phyloP scores from a whole-genome alignment of 2,329 filamentous ascomycete genomes.

The Cucurbitaria berberidis region DNA sequence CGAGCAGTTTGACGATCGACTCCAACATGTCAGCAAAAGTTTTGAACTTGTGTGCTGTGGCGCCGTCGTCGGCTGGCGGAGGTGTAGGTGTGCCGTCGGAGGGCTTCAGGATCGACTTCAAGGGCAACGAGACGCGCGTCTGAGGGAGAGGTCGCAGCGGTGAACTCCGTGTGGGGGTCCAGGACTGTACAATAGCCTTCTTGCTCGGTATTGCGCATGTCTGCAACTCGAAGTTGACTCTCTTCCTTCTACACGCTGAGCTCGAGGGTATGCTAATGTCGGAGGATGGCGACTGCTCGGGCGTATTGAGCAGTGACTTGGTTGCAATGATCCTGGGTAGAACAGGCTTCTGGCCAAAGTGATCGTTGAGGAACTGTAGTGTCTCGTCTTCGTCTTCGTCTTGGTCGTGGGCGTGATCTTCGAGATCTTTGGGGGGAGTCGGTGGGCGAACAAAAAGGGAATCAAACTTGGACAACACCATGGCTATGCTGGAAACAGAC shows the following conservation, averaged over 20 bases:
- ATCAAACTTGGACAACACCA: slow-evolving; percentile 52
- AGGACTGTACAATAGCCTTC: slow-evolving; percentile 28
- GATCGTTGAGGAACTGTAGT: slow-evolving; percentile 52
- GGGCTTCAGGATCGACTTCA: slow-evolving; percentile 84
- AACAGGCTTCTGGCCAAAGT: slow-evolving; percentile 44
- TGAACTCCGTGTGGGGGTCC: slow-evolving; percentile 48
- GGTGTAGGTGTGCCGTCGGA: slow-evolving; percentile 52
- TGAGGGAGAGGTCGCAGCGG: slow-evolving; percentile 56
- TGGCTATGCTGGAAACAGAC: slow-evolving; percentile 45
- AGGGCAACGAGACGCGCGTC: slow-evolving; percentile 60
- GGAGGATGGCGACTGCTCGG: slow-evolving; percentile 54
- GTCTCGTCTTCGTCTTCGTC: slow-evolving; percentile 49
- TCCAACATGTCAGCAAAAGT: slow-evolving; percentile 82
- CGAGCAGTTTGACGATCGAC: slow-evolving; percentile 81
- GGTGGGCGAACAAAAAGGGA: slow-evolving; percentile 60
- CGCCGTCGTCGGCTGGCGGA: slow-evolving; percentile 46
- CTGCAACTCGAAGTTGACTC: slow-evolving; percentile 69
- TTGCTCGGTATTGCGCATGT: slow-evolving; percentile 63
- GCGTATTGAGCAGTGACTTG: slow-evolving; percentile 39
- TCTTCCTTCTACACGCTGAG: slow-evolving; percentile 45
- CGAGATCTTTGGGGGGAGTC: slow-evolving; percentile 60
- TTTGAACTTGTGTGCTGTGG: slow-evolving; percentile 56
- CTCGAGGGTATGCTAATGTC: slow-evolving; percentile 44
- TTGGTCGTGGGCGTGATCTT: slow-evolving; percentile 42
- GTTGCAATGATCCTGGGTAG: slow-evolving; percentile 28